phyloP scores from a whole-genome alignment of 2,329 filamentous ascomycete genomes.

The Tolypocladium cylindrosporum region DNA sequence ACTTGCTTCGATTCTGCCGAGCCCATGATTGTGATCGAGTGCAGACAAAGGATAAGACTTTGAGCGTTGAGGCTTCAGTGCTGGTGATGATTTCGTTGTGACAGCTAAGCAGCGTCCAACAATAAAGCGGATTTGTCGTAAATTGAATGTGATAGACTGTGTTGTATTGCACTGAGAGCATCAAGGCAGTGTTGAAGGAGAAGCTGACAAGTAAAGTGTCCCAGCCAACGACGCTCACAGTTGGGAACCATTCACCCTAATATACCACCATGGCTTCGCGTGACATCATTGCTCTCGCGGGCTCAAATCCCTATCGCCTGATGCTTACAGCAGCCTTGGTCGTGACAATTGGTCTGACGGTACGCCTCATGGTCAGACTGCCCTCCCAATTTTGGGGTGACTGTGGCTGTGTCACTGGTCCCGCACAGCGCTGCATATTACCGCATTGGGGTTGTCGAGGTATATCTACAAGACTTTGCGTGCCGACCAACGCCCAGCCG shows the following conservation, averaged over 20 bases:
- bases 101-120: not conserved
- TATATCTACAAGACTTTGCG: not conserved
- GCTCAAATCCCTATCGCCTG: not conserved
- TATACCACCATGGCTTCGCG: not conserved
- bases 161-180: not conserved
- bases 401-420: not conserved
- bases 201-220: too few relatives aligned
- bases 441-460: not conserved
- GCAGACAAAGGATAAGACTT: not conserved
- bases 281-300: not conserved
- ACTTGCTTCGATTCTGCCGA: constrained; percentile 9
- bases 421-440: not conserved
- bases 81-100: not conserved
- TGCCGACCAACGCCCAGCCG: not conserved
- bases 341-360: not conserved
- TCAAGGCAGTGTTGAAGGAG: not conserved
- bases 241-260: not conserved
- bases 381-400: not conserved
- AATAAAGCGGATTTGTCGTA: not conserved
- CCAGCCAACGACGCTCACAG: too few relatives aligned
- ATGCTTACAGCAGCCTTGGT: not conserved
- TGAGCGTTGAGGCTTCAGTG: not conserved
- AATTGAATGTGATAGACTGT: not conserved
- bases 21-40: constrained; percentile 3
- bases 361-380: not conserved